phyloP scores from a whole-genome alignment of 352 stramenopile species.

The Pythium graminicola region DNA sequence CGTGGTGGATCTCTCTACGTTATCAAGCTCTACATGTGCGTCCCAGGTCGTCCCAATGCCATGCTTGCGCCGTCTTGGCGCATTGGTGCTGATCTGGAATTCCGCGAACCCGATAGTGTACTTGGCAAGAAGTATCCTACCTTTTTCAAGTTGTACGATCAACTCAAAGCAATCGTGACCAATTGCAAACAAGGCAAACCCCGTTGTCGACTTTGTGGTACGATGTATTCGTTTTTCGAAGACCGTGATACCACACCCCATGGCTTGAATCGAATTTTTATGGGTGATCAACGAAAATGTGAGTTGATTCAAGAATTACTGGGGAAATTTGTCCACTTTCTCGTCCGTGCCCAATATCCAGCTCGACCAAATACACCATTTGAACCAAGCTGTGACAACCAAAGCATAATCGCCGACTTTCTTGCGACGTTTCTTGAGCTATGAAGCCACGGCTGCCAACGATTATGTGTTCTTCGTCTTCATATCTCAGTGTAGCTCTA shows the following conservation, averaged over 20 bases:
- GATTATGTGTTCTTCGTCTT: background rate
- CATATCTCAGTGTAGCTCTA: too few relatives aligned
- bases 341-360: background rate
- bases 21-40: background rate
- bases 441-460: background rate
- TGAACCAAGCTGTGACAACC: background rate
- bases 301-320: background rate
- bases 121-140: too few relatives aligned
- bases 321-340: background rate
- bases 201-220: background rate
- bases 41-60: background rate
- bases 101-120: too few relatives aligned
- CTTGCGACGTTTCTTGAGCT: conserved; percentile 1
- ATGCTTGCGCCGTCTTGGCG: background rate
- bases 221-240: background rate
- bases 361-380: background rate
- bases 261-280: background rate
- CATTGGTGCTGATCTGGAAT: too few relatives aligned
- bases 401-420: background rate
- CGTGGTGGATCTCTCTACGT: background rate
- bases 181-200: background rate
- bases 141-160: background rate
- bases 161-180: background rate
- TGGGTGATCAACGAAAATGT: background rate
- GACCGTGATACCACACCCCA: background rate